Evolutionary conservation across 148 eudicot genomes (phyloP), one percentile per base, ranked within the genome.

Genomic region (Heliamphora exappendiculata): DNA sequence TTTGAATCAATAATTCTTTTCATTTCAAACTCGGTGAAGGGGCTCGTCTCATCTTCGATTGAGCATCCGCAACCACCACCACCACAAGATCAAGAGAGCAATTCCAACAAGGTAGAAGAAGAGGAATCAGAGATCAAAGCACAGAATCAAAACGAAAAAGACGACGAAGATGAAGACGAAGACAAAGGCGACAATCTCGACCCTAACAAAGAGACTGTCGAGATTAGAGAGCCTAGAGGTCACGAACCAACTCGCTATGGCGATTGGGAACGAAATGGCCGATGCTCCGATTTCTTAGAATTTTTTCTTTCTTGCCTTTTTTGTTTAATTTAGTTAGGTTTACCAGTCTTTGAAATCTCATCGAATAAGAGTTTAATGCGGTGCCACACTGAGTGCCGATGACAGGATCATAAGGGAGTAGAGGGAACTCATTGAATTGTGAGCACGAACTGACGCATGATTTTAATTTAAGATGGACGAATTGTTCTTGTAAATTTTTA

Each of bases 201-300:
- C 42, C 47, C 89, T 26, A 94, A 94, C 26, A 78, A 90, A 74
- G 75, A 72, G n/a, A 94, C 97, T 7, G 98, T 97, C 7, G 98
- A 94, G 81, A 70, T 94, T 72, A 97, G 98, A 2, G 98, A 97
- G 12, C 98, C 98, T 0, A 81, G 84, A 75, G 98, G 98, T 0
- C 98, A 95, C 70, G 98, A 94, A 75, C 98, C 98, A 3, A 94
- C 98, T 57, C 88, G 98, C 0, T 94, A 85, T 50, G 98, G 97
- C 17, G 98, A 94, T 81, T 94, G 97, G 98, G 98, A 94, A 71
- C 82, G 80, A 11, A 87, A 85, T 29, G 98, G 98, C 1, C 91
- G 98, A 1, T 94, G 98, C 88, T 90, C 75, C 74, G 98, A 94
- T 89, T 94, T 94, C 71, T 94, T 76, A 86, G 12, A 4, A 9